Evolutionary conservation across 2,329 filamentous ascomycete genomes (phyloP).

Genomic region (Talaromyces sp.): DNA sequence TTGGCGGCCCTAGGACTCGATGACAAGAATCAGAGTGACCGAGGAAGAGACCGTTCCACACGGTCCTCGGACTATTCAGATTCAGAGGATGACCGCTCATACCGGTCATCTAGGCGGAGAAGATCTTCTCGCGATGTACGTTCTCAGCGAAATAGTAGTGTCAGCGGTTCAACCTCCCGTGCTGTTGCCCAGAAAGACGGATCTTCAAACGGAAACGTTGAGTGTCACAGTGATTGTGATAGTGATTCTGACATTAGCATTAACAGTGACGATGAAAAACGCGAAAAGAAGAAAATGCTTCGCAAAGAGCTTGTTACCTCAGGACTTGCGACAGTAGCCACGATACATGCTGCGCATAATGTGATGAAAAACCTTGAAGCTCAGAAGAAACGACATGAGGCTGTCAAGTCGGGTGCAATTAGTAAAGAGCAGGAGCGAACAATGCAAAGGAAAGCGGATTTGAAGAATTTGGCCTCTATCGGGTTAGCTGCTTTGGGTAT

Average conservation of each 20-base stretch:
- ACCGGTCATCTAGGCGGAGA: slow-evolving; percentile 31
- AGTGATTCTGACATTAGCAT: slow-evolving; percentile 54
- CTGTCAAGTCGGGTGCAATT: slow-evolving; percentile 63
- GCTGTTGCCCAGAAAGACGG: background rate
- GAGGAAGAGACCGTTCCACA: slow-evolving; percentile 28
- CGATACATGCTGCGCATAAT: slow-evolving; percentile 65
- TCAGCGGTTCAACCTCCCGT: slow-evolving; percentile 27
- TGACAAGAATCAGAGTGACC: slow-evolving; percentile 33
- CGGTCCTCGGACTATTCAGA: slow-evolving; percentile 39
- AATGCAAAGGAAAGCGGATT: slow-evolving; percentile 60
- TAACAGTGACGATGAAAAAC: slow-evolving; percentile 62
- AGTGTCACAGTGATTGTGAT: slow-evolving; percentile 24
- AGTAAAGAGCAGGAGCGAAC: slow-evolving; percentile 60
- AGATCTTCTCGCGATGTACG: slow-evolving; percentile 46
- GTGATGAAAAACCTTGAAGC: slow-evolving; percentile 63
- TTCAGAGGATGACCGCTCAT: slow-evolving; percentile 40
- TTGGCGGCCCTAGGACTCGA: slow-evolving; percentile 45
- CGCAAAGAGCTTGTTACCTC: slow-evolving; percentile 65
- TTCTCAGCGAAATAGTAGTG: slow-evolving; percentile 27
- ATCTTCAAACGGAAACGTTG: slow-evolving; percentile 15
- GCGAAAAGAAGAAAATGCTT: slow-evolving; percentile 61
- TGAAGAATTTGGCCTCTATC: slow-evolving; percentile 63
- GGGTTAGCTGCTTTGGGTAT: slow-evolving; percentile 66
- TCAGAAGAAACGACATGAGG: slow-evolving; percentile 57
- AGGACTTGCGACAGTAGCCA: slow-evolving; percentile 64